A percentile compares a stretch with the other conserved stretches of the same genome.
Evolutionary conservation across 176 grass and related monocot genomes (phyloP).

Genomic region (Oryza coarctata): DNA sequence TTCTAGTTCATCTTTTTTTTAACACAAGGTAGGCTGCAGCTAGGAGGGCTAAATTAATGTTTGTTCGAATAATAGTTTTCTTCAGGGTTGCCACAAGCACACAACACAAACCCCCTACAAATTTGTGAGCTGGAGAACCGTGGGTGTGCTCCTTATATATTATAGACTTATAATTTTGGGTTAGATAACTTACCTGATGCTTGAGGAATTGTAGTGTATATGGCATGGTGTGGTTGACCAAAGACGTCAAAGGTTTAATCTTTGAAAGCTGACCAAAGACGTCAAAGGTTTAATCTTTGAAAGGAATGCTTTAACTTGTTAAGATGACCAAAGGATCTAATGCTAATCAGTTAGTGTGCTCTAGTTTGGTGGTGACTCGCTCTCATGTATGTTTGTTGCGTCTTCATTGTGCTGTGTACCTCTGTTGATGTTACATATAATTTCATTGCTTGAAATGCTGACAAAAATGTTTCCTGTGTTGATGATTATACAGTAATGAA

Average conservation of each 20-base stretch:
- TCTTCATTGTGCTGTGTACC: neutral
- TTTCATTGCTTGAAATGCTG: neutral
- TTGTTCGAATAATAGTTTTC: neutral
- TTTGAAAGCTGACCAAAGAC: too few relatives aligned
- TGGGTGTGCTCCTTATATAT: neutral
- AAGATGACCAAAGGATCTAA: neutral
- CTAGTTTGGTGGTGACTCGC: neutral
- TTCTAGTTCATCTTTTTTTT: too few relatives aligned
- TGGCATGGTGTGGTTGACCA: neutral
- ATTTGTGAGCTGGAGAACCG: neutral
- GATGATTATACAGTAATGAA: conserved; percentile 57
- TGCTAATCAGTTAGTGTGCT: neutral
- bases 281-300: too few relatives aligned
- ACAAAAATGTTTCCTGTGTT: conserved; percentile 8
- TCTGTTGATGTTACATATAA: neutral
- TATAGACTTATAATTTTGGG: neutral
- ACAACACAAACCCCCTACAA: too few relatives aligned
- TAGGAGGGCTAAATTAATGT: neutral
- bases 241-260: too few relatives aligned
- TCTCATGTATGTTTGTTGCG: neutral
- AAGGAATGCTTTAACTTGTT: neutral
- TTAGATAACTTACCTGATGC: neutral
- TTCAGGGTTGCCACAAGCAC: too few relatives aligned
- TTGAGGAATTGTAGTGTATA: neutral
- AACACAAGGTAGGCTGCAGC: neutral